Base-by-base conservation (phyloP, 108 stramenopile genomes). In the Nannochloropsis salina region DNA sequence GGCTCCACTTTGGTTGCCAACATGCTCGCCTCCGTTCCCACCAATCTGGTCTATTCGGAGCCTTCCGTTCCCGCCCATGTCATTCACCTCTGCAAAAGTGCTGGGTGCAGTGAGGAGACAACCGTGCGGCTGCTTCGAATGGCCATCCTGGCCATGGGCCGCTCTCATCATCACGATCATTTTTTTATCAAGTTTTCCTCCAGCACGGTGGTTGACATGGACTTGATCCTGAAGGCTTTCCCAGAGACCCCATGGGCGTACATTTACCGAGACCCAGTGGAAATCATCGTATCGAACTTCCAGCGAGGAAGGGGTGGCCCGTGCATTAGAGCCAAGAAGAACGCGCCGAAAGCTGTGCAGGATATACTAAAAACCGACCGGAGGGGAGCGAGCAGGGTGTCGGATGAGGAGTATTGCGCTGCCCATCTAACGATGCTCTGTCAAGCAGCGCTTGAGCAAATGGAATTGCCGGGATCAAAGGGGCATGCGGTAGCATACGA, bases 1-100 rank as follows among this genome's bases (percentile, higher is more conserved):
- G 98, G 98, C 10, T 92, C 92, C 5, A 97, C 98, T 2, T 86
- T 97, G n/a, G 96, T 97, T 10, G 96, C 98, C 22, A 99, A 99
- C 90, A 90, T 94, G 45, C 90, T 97, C 86, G 91, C 94, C 9
- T 88, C 94, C 86, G 92, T 94, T 84, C 94, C 95, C 1, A 81
- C 82, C 8, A 90, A 92, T 81, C 91, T 96, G 83, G 94, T 95
- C 9, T 96, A 94, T 85, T 93, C 93, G 80, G 98, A 98, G 92
- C 93, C 94, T 6, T 44, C 92, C 31, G 94, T 96, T 9, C 94
- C 95, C 0, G 86, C 94, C 10, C 42, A 85, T 2, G 95, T 94
- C 12, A 47, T 95, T 8, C 93, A 85, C 74, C 89, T 86, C 15
- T 96, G 95, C 86, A 8, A 74, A 4, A 74, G 3, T 15, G 61